Percentiles rank a stretch among this genome's conserved stretches.
phyloP scores from a whole-genome alignment of 805 yeast genomes.

The Starmera amethionina region DNA sequence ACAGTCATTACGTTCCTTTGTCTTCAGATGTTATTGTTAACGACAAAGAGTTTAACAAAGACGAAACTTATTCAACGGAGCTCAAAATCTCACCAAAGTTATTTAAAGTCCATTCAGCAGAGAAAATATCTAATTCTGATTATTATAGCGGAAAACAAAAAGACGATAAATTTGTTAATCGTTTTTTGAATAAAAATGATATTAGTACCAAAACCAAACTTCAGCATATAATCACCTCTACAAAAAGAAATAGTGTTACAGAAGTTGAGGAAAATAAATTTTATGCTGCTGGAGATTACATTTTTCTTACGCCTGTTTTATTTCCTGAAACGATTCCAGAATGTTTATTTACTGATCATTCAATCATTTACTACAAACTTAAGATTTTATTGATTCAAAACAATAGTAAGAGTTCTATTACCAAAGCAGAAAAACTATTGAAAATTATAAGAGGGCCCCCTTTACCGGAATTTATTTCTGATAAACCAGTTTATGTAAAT shows the following conservation, averaged over 20 bases:
- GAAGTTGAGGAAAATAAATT: constrained; percentile 7
- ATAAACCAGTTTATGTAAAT: constrained; percentile 70
- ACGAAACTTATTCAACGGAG: constrained; percentile 6
- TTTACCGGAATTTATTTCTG: constrained; percentile 27
- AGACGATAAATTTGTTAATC: constrained; percentile 3
- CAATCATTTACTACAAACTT: constrained; percentile 34
- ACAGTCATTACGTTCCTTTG: constrained; percentile 31
- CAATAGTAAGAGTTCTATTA: constrained; percentile 21
- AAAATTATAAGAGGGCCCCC: constrained; percentile 33
- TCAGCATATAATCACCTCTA: neutral
- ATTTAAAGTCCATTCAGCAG: constrained; percentile 6
- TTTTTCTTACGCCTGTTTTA: constrained; percentile 53
- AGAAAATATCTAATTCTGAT: constrained; percentile 10
- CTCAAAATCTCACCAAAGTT: constrained; percentile 6
- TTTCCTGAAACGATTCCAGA: constrained; percentile 60
- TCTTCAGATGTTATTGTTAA: constrained; percentile 11
- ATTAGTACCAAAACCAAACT: neutral
- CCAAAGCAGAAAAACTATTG: constrained; percentile 23
- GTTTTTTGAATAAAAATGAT: neutral
- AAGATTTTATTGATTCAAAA: constrained; percentile 21
- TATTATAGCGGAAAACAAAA: constrained; percentile 5
- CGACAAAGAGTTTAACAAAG: constrained; percentile 6
- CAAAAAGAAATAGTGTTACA: constrained; percentile 7
- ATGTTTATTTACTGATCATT: constrained; percentile 40
- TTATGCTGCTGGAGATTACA: constrained; percentile 57